phyloP scores from a whole-genome alignment of 257 asterid species.

The Lycium barbarum region DNA sequence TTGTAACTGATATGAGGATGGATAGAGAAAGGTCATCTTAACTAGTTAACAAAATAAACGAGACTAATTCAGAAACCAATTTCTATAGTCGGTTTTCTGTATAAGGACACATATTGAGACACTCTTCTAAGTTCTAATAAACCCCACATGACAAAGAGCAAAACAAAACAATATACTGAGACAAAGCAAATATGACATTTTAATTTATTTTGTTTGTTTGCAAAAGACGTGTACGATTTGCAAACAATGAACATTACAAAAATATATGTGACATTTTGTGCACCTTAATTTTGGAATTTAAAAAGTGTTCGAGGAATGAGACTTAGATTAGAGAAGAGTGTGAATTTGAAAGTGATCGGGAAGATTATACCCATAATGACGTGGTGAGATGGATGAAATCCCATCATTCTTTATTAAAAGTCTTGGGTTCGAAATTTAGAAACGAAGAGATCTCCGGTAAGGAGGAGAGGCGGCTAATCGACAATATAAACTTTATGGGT shows the following conservation, averaged over 20 bases:
- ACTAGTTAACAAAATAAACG: background rate
- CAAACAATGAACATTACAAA: background rate
- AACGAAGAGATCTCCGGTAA: too few species aligned
- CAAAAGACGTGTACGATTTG: slow-evolving; percentile 2
- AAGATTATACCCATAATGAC: background rate
- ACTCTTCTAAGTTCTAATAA: background rate
- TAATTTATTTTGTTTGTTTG: background rate
- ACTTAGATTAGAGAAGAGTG: background rate
- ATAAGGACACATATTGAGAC: background rate
- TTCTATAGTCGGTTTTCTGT: too few species aligned
- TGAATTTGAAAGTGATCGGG: background rate
- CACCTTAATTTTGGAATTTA: background rate
- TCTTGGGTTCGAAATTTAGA: too few species aligned
- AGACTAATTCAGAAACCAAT: background rate
- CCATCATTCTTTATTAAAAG: too few species aligned
- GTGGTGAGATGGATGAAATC: background rate
- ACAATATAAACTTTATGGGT: too few species aligned
- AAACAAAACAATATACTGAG: background rate
- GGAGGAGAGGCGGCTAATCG: too few species aligned
- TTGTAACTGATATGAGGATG: too few species aligned
- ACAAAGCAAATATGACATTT: background rate
- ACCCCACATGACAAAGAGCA: slow-evolving; percentile 7
- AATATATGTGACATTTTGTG: background rate
- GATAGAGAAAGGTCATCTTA: background rate
- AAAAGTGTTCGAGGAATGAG: background rate